Conservation (phyloP, 768 basidiomycete genomes). For the Termitomyces sp. region DNA sequence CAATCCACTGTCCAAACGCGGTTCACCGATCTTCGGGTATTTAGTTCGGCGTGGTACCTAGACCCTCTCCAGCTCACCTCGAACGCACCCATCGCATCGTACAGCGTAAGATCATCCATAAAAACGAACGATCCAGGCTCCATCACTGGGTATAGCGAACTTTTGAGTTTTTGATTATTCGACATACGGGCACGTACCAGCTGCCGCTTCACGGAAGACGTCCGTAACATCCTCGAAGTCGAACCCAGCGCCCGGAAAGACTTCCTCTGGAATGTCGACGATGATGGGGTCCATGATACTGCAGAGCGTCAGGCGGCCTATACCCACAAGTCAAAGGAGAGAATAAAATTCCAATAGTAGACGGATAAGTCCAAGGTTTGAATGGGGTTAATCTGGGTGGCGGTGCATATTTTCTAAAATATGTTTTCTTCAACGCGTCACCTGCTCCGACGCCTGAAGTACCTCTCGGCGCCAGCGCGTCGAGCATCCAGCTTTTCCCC, state of each 20-base stretch:
- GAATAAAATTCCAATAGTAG: not conserved
- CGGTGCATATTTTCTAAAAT: constrained; percentile 18
- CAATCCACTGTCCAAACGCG: constrained; percentile 83
- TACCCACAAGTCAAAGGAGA: not conserved
- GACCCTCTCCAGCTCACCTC: constrained; percentile 48
- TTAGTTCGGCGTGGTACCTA: constrained; percentile 2
- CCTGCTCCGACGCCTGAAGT: constrained; percentile 7
- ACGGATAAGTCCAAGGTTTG: not conserved
- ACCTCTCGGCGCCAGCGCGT: constrained; percentile 16
- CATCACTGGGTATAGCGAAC: constrained; percentile 43
- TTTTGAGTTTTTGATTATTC: not conserved
- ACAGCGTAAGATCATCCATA: constrained; percentile 65
- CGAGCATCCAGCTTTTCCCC: constrained; percentile 14
- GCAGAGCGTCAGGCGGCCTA: not conserved
- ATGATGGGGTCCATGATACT: constrained; percentile 10
- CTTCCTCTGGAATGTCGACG: constrained; percentile 16
- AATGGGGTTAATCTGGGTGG: constrained; percentile 11
- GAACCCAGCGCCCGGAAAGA: constrained; percentile 52
- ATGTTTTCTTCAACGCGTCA: constrained; percentile 18
- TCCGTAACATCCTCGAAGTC: constrained; percentile 62
- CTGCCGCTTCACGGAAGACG: constrained; percentile 54
- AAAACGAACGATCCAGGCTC: constrained; percentile 58
- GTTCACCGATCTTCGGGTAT: constrained; percentile 74
- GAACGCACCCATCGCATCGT: constrained; percentile 93
- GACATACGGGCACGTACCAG: constrained; percentile 39